Percentiles rank a stretch among this genome's conserved stretches.
Evolutionary conservation across 495 filamentous ascomycete species (phyloP).

Genomic region (Cairneyella variabilis): DNA sequence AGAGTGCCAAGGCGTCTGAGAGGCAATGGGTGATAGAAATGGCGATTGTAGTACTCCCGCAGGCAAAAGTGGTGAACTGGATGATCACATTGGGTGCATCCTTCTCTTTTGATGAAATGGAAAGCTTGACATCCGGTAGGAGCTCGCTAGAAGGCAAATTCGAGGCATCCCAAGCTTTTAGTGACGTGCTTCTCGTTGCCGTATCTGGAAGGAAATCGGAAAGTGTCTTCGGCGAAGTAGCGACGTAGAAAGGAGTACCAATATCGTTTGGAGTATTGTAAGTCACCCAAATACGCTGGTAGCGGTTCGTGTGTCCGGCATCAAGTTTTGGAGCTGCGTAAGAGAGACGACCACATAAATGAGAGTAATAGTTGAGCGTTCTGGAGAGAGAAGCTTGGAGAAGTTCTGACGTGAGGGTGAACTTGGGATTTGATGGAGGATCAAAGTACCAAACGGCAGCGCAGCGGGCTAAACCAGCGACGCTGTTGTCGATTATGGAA

Average conservation of each 20-base stretch:
- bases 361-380: slow-evolving; percentile 35
- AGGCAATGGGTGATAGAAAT: slow-evolving; percentile 43
- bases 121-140: slow-evolving; percentile 13
- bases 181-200: not conserved
- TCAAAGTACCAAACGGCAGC: slow-evolving; percentile 38
- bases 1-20: slow-evolving; percentile 43
- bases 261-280: slow-evolving; percentile 33
- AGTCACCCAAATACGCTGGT: slow-evolving; percentile 31
- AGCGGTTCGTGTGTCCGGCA: slow-evolving; percentile 29
- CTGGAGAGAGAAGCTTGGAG: slow-evolving; percentile 30
- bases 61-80: slow-evolving; percentile 22
- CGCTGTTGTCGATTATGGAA: slow-evolving; percentile 36
- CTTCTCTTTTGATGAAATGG: slow-evolving; percentile 14
- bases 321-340: slow-evolving; percentile 19
- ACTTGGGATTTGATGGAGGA: slow-evolving; percentile 18
- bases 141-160: slow-evolving; percentile 9
- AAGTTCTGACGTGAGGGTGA: slow-evolving; percentile 21
- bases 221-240: slow-evolving; percentile 16
- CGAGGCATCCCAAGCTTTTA: slow-evolving; percentile 22
- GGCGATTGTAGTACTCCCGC: slow-evolving; percentile 38
- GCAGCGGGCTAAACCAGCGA: slow-evolving; percentile 29
- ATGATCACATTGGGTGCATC: slow-evolving; percentile 22
- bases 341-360: slow-evolving; percentile 33
- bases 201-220: slow-evolving; percentile 19
- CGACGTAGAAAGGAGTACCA: slow-evolving; percentile 33